Percentiles rank a stretch among this genome's conserved stretches.
These are phyloP conservation scores for Haematococcus lacustris DNA, from an alignment of 139 green algal species.

Conservation along the genomic window DNA sequence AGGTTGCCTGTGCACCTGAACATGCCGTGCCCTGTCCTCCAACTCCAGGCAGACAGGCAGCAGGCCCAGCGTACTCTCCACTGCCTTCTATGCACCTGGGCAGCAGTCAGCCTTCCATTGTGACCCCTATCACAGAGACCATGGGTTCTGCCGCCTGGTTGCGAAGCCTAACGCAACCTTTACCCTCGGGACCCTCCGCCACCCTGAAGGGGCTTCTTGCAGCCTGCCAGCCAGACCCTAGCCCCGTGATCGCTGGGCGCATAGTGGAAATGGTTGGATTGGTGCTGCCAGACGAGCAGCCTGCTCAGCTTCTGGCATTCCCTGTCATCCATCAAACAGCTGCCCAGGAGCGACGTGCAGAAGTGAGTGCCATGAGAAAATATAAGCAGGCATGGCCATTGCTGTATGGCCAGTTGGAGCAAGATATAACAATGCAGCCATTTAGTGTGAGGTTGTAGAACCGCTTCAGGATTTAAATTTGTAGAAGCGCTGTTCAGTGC, in stretches of 20 bases:
- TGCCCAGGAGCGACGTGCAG: background rate
- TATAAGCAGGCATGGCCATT: no score
- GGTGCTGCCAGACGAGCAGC: conserved; percentile 19
- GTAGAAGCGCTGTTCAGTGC: no score
- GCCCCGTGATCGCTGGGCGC: background rate
- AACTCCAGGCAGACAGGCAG: background rate
- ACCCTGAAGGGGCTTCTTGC: conserved; percentile 24
- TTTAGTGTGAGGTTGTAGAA: no score
- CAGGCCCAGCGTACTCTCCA: conserved; percentile 21
- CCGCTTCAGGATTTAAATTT: no score
- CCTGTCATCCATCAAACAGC: no score
- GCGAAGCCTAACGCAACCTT: conserved; percentile 7
- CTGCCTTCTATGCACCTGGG: conserved; percentile 24
- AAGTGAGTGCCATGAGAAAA: conserved; percentile 27
- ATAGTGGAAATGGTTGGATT: conserved; percentile 21
- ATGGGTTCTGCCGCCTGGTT: conserved; percentile 50
- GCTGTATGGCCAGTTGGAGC: no score
- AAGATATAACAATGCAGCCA: no score
- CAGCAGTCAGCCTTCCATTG: background rate
- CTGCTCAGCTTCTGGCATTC: no score
- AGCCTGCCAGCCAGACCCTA: conserved; percentile 7
- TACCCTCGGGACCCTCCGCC: conserved; percentile 15
- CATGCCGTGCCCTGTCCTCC: no score
- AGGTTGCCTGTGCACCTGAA: no score
- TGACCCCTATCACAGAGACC: conserved; percentile 43